phyloP scores from a whole-genome alignment of 352 stramenopile species.

The Phytophthora litchii region DNA sequence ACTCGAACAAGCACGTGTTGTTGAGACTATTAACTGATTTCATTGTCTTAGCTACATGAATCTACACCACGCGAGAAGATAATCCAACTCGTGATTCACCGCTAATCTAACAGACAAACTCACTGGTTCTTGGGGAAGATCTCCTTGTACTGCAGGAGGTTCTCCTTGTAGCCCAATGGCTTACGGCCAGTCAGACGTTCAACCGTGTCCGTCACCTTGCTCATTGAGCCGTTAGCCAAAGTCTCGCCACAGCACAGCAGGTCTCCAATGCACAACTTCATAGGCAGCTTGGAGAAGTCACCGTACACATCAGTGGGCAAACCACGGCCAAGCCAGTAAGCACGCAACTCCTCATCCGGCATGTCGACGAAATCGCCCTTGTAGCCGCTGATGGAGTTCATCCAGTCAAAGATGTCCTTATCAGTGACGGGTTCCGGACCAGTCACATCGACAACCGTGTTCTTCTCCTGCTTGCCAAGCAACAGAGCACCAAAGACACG shows the following conservation, averaged over 20 bases:
- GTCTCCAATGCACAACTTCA: conserved; percentile 36
- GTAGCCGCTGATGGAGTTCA: conserved; percentile 27
- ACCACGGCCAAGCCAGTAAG: conserved; percentile 25
- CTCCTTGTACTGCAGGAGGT: conserved; percentile 32
- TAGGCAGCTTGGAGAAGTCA: conserved; percentile 29
- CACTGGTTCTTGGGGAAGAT: conserved; percentile 34
- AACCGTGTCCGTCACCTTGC: conserved; percentile 30
- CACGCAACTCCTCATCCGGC: conserved; percentile 14
- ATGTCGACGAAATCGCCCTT: conserved; percentile 28
- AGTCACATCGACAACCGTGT: conserved; percentile 23
- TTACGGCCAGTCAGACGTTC: conserved; percentile 34
- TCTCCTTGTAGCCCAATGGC: conserved; percentile 29
- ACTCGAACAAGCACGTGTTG: no score
- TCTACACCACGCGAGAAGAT: no score
- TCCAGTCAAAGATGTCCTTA: conserved; percentile 24
- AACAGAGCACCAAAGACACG: conserved; percentile 26
- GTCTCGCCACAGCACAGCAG: conserved; percentile 34
- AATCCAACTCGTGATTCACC: background rate
- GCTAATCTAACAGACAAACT: conserved; percentile 3
- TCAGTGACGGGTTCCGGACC: conserved; percentile 17
- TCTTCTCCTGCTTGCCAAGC: conserved; percentile 27
- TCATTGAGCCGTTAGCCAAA: conserved; percentile 36
- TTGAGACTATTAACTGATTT: conserved; percentile 5
- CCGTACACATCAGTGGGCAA: conserved; percentile 29
- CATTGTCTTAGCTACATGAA: background rate